Percentiles rank a stretch among this genome's conserved stretches.
Conservation (phyloP, 139 green algal species). For the Cymbomonas tetramitiformis region DNA sequence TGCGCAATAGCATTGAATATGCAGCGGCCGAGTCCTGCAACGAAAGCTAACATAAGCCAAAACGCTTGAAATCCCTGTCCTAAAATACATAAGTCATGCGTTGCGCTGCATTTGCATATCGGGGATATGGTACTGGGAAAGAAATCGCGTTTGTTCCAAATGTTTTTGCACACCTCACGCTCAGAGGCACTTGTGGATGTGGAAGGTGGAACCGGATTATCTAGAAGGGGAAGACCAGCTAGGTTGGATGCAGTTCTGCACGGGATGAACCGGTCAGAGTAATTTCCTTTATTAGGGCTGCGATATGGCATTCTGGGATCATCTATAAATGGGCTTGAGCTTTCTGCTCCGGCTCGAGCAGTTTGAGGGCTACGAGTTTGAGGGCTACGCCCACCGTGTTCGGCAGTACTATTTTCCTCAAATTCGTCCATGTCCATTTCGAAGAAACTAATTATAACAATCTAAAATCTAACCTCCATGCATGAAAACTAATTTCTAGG, state of each 20-base stretch:
- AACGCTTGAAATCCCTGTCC: neutral
- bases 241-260: neutral
- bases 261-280: slow-evolving; percentile 8
- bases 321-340: too few species aligned
- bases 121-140: neutral
- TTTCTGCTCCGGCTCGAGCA: too few species aligned
- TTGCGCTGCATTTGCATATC: neutral
- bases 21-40: slow-evolving; percentile 7
- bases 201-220: neutral
- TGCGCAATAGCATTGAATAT: slow-evolving; percentile 3
- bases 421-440: too few species aligned
- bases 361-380: too few species aligned
- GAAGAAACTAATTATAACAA: too few species aligned
- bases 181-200: neutral
- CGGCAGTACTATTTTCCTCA: too few species aligned
- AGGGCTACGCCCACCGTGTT: too few species aligned
- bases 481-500: too few species aligned
- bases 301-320: too few species aligned
- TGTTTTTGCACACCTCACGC: neutral
- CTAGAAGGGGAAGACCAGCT: neutral
- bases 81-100: neutral
- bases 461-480: too few species aligned
- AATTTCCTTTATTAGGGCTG: too few species aligned
- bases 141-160: neutral
- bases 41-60: neutral